Evolutionary conservation across 805 yeast species (phyloP), one percentile per base, ranked within the genome.

Genomic region (Candida montana): DNA sequence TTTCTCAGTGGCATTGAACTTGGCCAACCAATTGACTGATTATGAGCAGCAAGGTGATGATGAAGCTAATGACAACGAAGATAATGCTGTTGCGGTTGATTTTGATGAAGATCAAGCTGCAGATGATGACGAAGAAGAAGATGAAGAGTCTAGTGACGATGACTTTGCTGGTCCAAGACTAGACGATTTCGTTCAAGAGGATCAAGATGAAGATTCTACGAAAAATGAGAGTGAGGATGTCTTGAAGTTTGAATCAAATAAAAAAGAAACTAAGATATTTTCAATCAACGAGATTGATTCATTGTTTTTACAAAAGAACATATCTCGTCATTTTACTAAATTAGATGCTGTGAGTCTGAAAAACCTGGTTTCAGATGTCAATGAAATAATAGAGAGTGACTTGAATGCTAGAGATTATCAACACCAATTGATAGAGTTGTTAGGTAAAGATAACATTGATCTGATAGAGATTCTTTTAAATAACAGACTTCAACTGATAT

Each of bases 291-390:
- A 67, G 4, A 64, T 77, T 17, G 74, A 70, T 39, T 62, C 71
- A 7, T 71, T 64, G 42, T 85, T 79, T 74, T 59, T 85, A 2
- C 76, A 76, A 38, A 65, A 77, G 43, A 67, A 70, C 37, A 48
- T 85, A 2, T 57, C 75, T 0, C 39, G 60, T 2, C 50, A 53
- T 5, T 54, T 55, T 31, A 50, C 41, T 7, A 63, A 57, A 35
- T 50, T 54, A 20, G 77, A 77, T 49, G 58, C 71, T 47, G 67
- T 55, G 54, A 54, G 58, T 31, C 36, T 67, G 15, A 72, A 69
- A 30, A 68, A 67, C 21, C 51, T 68, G 5, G 58, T 81, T 7
- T 51, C 59, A 1, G 55, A 63, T 12, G 62, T 81, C 1, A 57
- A 69, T 18, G 57, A 54, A 1, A 47, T 68, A 9, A 56, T 88